These are phyloP conservation scores for Poa pratensis DNA, from an alignment of 176 grass and related monocot genomes.

Conservation along the genomic window DNA sequence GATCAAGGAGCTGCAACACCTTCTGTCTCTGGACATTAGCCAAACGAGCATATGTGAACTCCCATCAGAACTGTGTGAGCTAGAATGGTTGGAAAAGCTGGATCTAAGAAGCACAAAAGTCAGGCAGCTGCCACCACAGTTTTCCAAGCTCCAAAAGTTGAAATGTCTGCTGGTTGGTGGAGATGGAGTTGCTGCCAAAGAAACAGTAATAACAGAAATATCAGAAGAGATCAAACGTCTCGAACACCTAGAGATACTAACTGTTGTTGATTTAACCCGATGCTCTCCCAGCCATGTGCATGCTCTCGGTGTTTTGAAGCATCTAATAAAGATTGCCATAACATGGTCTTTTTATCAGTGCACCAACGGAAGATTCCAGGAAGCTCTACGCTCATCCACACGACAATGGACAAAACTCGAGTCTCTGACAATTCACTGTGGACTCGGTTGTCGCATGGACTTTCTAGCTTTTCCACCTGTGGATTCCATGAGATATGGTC, in stretches of 20 bases:
- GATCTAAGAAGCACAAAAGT: slow-evolving; percentile 6
- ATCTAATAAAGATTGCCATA: fast-evolving
- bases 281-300: background rate
- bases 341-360: slow-evolving; percentile 4
- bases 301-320: fast-evolving
- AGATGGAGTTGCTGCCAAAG: background rate
- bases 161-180: fast-evolving
- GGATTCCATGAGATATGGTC: too few relatives aligned
- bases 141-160: fast-evolving
- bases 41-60: background rate
- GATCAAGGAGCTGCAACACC: slow-evolving; percentile 2
- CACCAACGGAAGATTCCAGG: background rate
- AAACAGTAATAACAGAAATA: background rate
- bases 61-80: background rate
- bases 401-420: fast-evolving
- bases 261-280: background rate
- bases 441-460: slow-evolving; percentile 31
- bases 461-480: background rate
- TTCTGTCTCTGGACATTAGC: too few relatives aligned
- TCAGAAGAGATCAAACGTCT: background rate
- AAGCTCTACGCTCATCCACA: background rate
- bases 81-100: fast-evolving
- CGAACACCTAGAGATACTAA: fast-evolving
- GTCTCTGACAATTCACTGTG: slow-evolving; percentile 32
- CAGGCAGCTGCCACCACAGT: background rate